A percentile compares a stretch with the other conserved stretches of the same genome.
Evolutionary conservation across 176 grass and related monocot species (phyloP).

Genomic region (Thinopyrum elongatum): DNA sequence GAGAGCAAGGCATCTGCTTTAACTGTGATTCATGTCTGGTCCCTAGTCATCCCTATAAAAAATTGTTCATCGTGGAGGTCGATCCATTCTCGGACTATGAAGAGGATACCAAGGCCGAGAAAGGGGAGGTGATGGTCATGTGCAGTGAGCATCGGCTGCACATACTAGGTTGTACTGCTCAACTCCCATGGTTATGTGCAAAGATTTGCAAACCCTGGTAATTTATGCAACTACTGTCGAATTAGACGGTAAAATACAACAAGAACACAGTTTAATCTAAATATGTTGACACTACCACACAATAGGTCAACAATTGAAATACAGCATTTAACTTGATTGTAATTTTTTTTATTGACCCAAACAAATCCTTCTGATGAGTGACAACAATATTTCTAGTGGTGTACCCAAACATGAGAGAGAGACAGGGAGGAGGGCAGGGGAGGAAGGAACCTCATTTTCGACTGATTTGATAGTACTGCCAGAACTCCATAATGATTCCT

Average conservation of each 20-base stretch:
- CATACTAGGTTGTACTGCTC: neutral
- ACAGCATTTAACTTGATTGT: neutral
- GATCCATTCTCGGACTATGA: neutral
- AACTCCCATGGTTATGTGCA: neutral
- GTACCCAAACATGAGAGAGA: neutral
- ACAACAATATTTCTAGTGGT: neutral
- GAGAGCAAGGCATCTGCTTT: neutral
- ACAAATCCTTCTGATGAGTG: neutral
- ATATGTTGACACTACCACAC: neutral
- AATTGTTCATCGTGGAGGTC: neutral
- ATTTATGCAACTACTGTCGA: neutral
- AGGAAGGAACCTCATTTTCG: constrained; percentile 36
- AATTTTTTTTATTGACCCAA: neutral
- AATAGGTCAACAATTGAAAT: no score
- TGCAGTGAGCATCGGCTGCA: neutral
- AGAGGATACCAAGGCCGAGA: neutral
- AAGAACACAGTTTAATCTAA: neutral
- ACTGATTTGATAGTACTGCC: constrained; percentile 29
- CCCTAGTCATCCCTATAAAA: neutral
- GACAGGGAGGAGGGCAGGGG: neutral
- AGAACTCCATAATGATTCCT: constrained; percentile 29
- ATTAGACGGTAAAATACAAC: neutral
- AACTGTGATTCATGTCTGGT: neutral
- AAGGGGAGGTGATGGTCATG: neutral
- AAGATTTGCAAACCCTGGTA: neutral